Conservation (phyloP, 192 early-diverging fungal species). For the Rhizophagus clarus region DNA sequence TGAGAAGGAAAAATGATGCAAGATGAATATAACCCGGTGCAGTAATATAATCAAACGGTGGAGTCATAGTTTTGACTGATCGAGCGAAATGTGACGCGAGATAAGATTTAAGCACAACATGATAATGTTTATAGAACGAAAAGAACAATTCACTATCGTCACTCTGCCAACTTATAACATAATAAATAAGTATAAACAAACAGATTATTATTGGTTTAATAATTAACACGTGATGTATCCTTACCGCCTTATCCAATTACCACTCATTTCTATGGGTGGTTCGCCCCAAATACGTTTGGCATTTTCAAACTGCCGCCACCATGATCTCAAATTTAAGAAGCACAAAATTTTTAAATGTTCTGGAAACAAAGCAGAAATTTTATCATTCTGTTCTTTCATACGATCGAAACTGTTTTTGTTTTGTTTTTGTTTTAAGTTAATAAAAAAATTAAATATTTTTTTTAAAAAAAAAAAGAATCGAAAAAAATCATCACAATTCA, state of each 20-base stretch:
- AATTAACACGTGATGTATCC: not conserved
- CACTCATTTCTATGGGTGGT: slow-evolving; percentile 47
- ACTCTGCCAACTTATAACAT: slow-evolving; percentile 45
- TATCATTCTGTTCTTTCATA: slow-evolving; percentile 23
- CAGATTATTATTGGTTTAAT: not conserved
- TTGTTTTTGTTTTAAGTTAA: slow-evolving; percentile 5
- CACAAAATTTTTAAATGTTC: slow-evolving; percentile 43
- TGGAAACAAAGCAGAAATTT: slow-evolving; percentile 42
- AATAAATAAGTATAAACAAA: not conserved
- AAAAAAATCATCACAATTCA: not conserved
- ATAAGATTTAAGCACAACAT: slow-evolving; percentile 45
- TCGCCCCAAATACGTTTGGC: slow-evolving; percentile 38
- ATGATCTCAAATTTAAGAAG: slow-evolving; percentile 38
- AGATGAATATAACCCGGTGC: slow-evolving; percentile 49
- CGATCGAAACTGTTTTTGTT: slow-evolving; percentile 35
- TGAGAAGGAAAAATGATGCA: slow-evolving; percentile 50
- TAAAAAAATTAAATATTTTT: not conserved
- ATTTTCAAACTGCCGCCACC: slow-evolving; percentile 47
- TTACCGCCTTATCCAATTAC: slow-evolving; percentile 48
- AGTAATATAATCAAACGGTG: slow-evolving; percentile 35
- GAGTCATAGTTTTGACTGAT: slow-evolving; percentile 21
- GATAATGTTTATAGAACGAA: slow-evolving; percentile 56
- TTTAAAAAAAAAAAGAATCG: not conserved
- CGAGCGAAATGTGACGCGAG: slow-evolving; percentile 34
- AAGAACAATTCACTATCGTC: slow-evolving; percentile 60